A percentile compares a stretch with the other conserved stretches of the same genome.
These are phyloP conservation scores for Vanrija sp. DNA, from an alignment of 1,284 basidiomycete species.

Conservation along the genomic window DNA sequence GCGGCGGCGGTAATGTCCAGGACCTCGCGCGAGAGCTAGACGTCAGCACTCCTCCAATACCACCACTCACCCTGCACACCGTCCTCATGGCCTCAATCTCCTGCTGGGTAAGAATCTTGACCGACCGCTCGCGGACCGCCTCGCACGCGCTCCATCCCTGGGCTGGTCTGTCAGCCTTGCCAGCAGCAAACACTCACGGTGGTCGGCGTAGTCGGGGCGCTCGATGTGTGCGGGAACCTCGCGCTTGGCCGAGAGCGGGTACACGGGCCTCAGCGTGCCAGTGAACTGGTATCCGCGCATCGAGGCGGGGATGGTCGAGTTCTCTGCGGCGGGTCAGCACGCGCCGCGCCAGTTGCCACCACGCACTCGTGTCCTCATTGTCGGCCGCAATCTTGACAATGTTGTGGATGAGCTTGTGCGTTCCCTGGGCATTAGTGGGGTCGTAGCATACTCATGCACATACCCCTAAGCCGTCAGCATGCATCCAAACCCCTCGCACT, in stretches of 20 bases:
- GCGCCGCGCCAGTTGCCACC: not conserved
- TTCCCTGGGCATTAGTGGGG: constrained; percentile 17
- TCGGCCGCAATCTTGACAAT: constrained; percentile 42
- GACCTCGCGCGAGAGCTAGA: constrained; percentile 83
- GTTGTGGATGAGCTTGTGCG: constrained; percentile 47
- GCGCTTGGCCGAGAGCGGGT: constrained; percentile 44
- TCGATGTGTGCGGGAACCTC: constrained; percentile 44
- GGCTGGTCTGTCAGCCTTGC: constrained; percentile 25
- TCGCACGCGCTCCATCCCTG: constrained; percentile 42
- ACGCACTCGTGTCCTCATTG: constrained; percentile 34
- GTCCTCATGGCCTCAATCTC: constrained; percentile 49
- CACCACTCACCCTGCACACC: constrained; percentile 44
- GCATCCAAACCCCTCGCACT: constrained; percentile 13
- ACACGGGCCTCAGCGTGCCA: constrained; percentile 46
- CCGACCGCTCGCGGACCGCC: constrained; percentile 30
- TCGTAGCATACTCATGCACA: not conserved
- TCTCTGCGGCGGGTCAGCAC: constrained; percentile 23
- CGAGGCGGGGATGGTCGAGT: constrained; percentile 36
- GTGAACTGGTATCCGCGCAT: constrained; percentile 48
- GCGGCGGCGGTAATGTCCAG: constrained; percentile 83
- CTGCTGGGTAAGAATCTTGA: constrained; percentile 42
- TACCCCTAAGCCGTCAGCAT: constrained; percentile 21
- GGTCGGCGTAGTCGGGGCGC: constrained; percentile 49
- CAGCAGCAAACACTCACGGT: constrained; percentile 36
- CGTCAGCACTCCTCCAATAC: not conserved